Percentiles rank a stretch among this genome's conserved stretches.
These are phyloP conservation scores for Tillandsia fasciculata DNA, from an alignment of 176 grass and related monocot species.

Conservation along the genomic window DNA sequence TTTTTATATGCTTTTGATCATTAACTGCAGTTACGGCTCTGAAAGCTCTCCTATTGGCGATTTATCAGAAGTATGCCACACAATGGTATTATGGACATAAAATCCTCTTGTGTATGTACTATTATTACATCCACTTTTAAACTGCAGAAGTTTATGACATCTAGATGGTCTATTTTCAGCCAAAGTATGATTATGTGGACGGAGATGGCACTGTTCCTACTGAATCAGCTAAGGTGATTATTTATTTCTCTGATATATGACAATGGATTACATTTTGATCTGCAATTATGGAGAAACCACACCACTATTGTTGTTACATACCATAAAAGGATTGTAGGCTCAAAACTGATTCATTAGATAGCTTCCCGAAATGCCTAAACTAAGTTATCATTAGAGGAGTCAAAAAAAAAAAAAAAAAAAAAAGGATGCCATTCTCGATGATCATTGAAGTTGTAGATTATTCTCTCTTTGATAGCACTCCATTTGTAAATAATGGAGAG, in stretches of 20 bases:
- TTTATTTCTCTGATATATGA: not conserved
- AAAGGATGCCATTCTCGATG: too few species aligned
- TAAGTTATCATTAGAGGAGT: too few species aligned
- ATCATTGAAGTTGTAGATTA: too few species aligned
- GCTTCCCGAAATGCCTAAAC: too few species aligned
- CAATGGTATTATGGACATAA: constrained; percentile 40
- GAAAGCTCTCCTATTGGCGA: constrained; percentile 73
- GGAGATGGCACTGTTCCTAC: constrained; percentile 84
- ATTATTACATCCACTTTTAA: constrained; percentile 1
- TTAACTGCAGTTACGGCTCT: constrained; percentile 70
- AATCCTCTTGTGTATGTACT: constrained; percentile 13
- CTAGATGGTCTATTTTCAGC: constrained; percentile 42
- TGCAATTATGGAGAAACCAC: too few species aligned
- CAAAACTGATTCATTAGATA: too few species aligned
- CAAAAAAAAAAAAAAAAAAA: too few species aligned
- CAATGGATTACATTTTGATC: too few species aligned
- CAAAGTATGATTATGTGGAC: constrained; percentile 71
- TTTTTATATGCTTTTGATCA: not conserved
- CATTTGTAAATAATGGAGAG: too few species aligned
- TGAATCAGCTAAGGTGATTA: constrained; percentile 64
- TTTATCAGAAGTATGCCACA: constrained; percentile 75
- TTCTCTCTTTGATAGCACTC: too few species aligned
- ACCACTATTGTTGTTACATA: too few species aligned
- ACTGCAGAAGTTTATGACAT: constrained; percentile 14
- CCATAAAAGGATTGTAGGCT: too few species aligned